These are phyloP conservation scores for Exophiala aquamarina DNA, from an alignment of 2,329 filamentous ascomycete genomes.

Conservation along the genomic window DNA sequence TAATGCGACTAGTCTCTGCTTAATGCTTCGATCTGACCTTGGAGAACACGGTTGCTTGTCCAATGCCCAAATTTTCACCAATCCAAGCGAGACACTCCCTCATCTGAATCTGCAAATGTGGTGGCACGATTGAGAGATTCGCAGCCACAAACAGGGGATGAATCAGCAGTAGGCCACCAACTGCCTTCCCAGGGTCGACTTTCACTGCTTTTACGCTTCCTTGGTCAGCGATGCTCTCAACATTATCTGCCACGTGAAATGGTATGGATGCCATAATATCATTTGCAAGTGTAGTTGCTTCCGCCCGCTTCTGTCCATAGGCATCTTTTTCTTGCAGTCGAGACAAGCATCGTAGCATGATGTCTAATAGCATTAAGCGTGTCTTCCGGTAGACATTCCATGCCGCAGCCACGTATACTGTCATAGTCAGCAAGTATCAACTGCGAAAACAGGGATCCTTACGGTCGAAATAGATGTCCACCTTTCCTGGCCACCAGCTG, in stretches of 20 bases:
- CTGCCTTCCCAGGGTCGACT: conserved; percentile 16
- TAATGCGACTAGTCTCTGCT: no score
- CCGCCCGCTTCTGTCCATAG: not conserved
- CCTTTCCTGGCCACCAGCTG: conserved; percentile 4
- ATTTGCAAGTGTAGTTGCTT: conserved; percentile 1
- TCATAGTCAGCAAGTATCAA: not conserved
- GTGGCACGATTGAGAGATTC: conserved; percentile 17
- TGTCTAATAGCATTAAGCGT: conserved; percentile 14
- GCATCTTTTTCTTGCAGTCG: conserved; percentile 1
- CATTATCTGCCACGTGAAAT: conserved; percentile 12
- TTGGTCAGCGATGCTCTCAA: not conserved
- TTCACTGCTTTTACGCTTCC: not conserved
- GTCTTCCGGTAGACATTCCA: conserved; percentile 23
- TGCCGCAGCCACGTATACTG: conserved; percentile 17
- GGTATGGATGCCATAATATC: conserved; percentile 15
- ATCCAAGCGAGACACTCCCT: conserved; percentile 30
- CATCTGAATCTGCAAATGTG: conserved; percentile 17
- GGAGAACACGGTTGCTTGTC: conserved; percentile 28
- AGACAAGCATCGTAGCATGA: conserved; percentile 5
- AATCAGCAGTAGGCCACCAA: conserved; percentile 31
- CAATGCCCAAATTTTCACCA: conserved; percentile 29
- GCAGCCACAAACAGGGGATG: conserved; percentile 28
- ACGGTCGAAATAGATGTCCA: conserved; percentile 18
- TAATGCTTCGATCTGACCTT: conserved; percentile 20
- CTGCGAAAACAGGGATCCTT: conserved; percentile 1